Base-by-base conservation (phyloP, 345 rosid genomes). In the Salix koriyanagi region DNA sequence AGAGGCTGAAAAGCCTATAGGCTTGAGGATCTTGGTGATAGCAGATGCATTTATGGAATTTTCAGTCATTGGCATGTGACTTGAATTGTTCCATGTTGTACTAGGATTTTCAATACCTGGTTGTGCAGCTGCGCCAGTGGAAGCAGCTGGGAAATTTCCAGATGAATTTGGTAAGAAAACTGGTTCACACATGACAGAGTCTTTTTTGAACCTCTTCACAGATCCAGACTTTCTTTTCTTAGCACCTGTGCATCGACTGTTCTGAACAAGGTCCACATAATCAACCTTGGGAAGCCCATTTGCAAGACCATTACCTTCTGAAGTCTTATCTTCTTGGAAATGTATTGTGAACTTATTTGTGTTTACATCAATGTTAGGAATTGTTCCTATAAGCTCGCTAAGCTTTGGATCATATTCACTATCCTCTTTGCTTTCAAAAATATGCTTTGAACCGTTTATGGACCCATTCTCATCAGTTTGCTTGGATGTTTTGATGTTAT, bases 191-290 rank as follows among this genome's bases (percentile, higher is more conserved):
- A 88, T 69, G 66, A 71, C 79, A 64, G 64, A 73, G 58, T 96
- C 98, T 81, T 91, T 94, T 79, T 84, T 89, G 80, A 94, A 96
- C 86, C 98, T 92, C 91, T 89, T 96, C 77, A 96, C 99, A 70
- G 96, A 89, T 61, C 97, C 90, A 79, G 97, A 87, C 86, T 96
- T 96, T 80, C 99, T 90, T 81, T 97, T 86, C 84, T 84, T 92
- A 46, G 99, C 87, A 78, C 99, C 99, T 2, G 77, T 87, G 41
- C 87, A 85, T 41, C 94, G 88, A 85, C 84, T 85, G 81, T 77
- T 76, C 75, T 79, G 90, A 81, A 81, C 87, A 39, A 81, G 61
- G 67, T 89, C 97, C 66, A 61, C 83, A 67, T 68, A 73, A 82
- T 81, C 89, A 67, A 79, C 80, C 82, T 84, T 85, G 73, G 86